phyloP scores from a whole-genome alignment of 331 rosid species.

The Prunus yedoensis region DNA sequence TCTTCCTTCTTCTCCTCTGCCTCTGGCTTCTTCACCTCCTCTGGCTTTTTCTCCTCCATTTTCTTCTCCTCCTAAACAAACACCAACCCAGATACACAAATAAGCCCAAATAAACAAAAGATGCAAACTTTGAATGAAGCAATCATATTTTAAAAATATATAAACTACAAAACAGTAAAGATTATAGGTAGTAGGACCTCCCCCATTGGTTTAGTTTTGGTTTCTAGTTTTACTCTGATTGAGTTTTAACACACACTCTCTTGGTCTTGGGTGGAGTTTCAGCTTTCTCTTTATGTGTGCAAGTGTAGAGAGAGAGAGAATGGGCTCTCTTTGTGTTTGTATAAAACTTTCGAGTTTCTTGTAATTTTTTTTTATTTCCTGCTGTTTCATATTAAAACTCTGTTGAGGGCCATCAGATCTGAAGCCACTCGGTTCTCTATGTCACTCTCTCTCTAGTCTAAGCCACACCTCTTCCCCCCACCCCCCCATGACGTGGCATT shows the following conservation, averaged over 20 bases:
- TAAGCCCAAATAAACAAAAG: background rate
- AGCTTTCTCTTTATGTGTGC: background rate
- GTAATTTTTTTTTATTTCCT: no score
- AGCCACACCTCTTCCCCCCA: no score
- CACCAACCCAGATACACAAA: slow-evolving; percentile 23
- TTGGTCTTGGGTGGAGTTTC: background rate
- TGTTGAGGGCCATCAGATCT: slow-evolving; percentile 40
- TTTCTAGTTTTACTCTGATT: background rate
- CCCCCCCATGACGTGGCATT: slow-evolving; percentile 49
- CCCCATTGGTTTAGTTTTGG: slow-evolving; percentile 43
- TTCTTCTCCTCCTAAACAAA: slow-evolving; percentile 52
- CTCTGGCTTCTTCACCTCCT: slow-evolving; percentile 41
- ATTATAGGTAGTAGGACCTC: slow-evolving; percentile 46
- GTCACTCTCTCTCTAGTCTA: no score
- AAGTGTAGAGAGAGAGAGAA: background rate
- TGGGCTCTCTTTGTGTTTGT: background rate
- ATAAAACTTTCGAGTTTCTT: background rate
- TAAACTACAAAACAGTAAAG: background rate
- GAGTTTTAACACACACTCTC: background rate
- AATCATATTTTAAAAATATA: background rate
- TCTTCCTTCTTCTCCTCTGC: slow-evolving; percentile 30
- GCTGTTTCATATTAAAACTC: background rate
- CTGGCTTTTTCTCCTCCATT: slow-evolving; percentile 48
- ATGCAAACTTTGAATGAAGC: background rate
- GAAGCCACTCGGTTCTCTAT: slow-evolving; percentile 12